Conservation (phyloP, 2,329 filamentous ascomycete genomes). For the Coleophoma cylindrospora region DNA sequence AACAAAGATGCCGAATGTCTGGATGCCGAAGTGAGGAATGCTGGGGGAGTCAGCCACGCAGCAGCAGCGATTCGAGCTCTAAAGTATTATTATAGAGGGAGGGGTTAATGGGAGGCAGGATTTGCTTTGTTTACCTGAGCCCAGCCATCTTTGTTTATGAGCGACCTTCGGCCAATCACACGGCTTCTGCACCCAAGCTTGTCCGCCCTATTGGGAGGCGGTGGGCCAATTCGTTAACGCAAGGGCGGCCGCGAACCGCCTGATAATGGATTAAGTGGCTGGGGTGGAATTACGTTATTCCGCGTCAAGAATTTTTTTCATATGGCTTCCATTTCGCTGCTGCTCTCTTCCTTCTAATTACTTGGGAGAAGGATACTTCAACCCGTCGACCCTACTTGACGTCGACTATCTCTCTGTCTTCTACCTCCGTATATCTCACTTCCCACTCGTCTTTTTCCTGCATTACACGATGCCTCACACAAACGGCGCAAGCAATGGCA, state of each 20-base stretch:
- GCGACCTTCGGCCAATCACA: too few relatives aligned
- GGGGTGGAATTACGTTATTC: background rate
- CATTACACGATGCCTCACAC: constrained; percentile 61
- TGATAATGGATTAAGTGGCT: background rate
- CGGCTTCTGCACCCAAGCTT: too few relatives aligned
- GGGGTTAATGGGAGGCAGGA: background rate
- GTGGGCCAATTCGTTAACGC: background rate
- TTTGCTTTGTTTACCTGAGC: too few relatives aligned
- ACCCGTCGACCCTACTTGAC: constrained; percentile 49
- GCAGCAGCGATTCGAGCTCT: too few relatives aligned
- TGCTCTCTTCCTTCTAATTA: constrained; percentile 31
- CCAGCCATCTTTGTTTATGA: too few relatives aligned
- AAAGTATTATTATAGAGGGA: background rate
- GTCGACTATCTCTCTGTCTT: constrained; percentile 31
- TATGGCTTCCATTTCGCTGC: too few relatives aligned
- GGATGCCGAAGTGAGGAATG: constrained; percentile 12
- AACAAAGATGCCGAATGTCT: constrained; percentile 3
- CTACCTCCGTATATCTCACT: constrained; percentile 22
- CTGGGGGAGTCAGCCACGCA: constrained; percentile 8
- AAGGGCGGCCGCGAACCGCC: background rate
- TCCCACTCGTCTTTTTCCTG: constrained; percentile 24
- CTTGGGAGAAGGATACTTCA: constrained; percentile 53
- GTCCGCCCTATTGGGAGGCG: background rate
- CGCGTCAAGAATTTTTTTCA: constrained; percentile 8
- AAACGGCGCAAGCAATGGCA: constrained; percentile 55